Evolutionary conservation across 1,284 basidiomycete genomes (phyloP).

Genomic region (Naganishia cerealis): DNA sequence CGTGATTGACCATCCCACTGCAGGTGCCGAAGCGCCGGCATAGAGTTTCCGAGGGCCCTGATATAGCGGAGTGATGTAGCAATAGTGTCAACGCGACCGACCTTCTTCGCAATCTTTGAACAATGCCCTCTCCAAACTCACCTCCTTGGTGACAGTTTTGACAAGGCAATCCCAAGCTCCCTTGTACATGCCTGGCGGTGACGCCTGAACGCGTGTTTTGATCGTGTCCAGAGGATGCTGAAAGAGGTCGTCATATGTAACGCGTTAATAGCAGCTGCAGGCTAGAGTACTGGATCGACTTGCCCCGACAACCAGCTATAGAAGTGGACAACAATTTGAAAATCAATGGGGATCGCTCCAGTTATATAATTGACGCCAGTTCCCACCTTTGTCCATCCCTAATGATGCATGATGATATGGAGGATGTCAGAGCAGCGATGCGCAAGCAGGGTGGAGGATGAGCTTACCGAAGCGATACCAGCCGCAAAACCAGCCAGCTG

Average conservation of each 20-base stretch:
- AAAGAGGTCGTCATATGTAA: not conserved
- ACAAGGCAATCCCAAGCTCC: constrained; percentile 51
- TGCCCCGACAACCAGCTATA: constrained; percentile 32
- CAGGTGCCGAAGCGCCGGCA: constrained; percentile 53
- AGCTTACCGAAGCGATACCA: constrained; percentile 33
- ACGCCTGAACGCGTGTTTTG: constrained; percentile 46
- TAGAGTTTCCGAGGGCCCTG: constrained; percentile 50
- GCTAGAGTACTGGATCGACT: not conserved
- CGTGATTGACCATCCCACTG: constrained; percentile 53
- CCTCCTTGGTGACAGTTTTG: constrained; percentile 46
- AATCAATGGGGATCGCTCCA: not conserved
- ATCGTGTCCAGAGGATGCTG: constrained; percentile 26
- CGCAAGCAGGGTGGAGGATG: no score
- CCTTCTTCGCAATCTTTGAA: not conserved
- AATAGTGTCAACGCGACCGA: no score
- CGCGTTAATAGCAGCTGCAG: no score
- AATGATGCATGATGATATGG: not conserved
- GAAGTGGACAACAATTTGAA: not conserved
- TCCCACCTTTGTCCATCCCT: constrained; percentile 36
- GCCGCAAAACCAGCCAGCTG: constrained; percentile 34
- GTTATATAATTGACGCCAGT: not conserved
- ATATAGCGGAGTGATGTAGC: constrained; percentile 5
- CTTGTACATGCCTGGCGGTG: constrained; percentile 48
- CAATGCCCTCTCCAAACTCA: constrained; percentile 8
- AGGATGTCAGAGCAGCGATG: not conserved